These are phyloP conservation scores for Lactifluus hygrophoroides DNA, from an alignment of 768 basidiomycete species.

Conservation along the genomic window DNA sequence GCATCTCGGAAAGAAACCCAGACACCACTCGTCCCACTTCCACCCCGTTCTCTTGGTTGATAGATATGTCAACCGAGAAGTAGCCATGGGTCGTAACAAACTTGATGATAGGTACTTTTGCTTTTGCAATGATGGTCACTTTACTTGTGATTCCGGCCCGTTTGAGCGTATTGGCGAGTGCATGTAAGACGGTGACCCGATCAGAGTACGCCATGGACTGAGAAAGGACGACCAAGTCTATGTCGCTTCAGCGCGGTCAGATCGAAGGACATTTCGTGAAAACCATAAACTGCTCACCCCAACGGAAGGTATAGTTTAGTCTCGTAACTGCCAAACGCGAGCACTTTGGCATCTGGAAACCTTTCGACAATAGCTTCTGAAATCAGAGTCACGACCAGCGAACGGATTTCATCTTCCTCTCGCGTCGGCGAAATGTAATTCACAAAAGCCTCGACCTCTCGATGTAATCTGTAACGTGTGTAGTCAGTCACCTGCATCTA, in stretches of 20 bases:
- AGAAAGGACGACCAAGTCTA: conserved; percentile 88
- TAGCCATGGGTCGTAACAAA: conserved; percentile 76
- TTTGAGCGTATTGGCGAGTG: conserved; percentile 71
- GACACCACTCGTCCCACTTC: conserved; percentile 72
- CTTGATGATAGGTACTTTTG: conserved; percentile 95
- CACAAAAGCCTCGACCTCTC: conserved; percentile 79
- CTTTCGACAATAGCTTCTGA: conserved; percentile 49
- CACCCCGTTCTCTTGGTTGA: conserved; percentile 86
- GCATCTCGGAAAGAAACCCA: conserved; percentile 64
- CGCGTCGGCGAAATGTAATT: conserved; percentile 82
- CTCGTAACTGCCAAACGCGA: conserved; percentile 87
- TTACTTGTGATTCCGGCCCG: conserved; percentile 64
- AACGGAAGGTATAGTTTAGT: conserved; percentile 90
- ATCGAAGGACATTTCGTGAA: neutral
- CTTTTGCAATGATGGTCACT: conserved; percentile 85
- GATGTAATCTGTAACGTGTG: conserved; percentile 54
- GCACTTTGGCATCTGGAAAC: conserved; percentile 74
- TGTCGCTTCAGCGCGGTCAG: conserved; percentile 52
- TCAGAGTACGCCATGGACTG: conserved; percentile 62
- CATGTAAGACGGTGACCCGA: conserved; percentile 61
- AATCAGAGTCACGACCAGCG: conserved; percentile 63
- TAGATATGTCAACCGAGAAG: conserved; percentile 86
- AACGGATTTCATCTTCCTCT: conserved; percentile 78
- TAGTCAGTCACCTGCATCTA: conserved; percentile 4
- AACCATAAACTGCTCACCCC: conserved; percentile 49